Conservation (phyloP, 352 stramenopile species). For the Phytophthora brassicae region DNA sequence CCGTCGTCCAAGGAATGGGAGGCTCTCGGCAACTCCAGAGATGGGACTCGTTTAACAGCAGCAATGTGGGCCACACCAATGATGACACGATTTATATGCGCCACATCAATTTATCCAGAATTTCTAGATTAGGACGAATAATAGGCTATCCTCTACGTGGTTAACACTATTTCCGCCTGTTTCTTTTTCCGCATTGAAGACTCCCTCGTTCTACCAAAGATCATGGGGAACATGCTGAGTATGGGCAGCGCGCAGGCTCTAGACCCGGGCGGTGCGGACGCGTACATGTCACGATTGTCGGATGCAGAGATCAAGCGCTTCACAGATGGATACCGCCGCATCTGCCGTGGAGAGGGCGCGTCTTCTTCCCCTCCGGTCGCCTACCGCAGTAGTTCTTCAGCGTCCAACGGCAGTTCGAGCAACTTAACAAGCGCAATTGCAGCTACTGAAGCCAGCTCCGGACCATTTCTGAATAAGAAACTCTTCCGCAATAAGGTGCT, state of each 20-base stretch:
- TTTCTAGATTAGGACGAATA: not conserved
- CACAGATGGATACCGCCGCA: constrained; percentile 70
- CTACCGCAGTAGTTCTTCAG: constrained; percentile 17
- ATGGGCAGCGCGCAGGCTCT: constrained; percentile 40
- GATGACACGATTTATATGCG: no score
- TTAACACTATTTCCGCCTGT: not conserved
- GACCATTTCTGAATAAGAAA: constrained; percentile 57
- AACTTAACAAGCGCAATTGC: constrained; percentile 9
- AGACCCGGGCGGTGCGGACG: constrained; percentile 23
- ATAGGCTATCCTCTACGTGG: not conserved
- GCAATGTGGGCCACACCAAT: not conserved
- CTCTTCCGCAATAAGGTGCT: constrained; percentile 83
- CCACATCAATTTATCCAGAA: no score
- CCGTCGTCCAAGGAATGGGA: constrained; percentile 21
- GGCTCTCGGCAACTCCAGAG: constrained; percentile 5
- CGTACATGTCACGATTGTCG: constrained; percentile 64
- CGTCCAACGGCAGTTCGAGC: constrained; percentile 22
- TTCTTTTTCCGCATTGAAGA: constrained; percentile 22
- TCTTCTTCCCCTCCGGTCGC: constrained; percentile 11
- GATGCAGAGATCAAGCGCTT: constrained; percentile 64
- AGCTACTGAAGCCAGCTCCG: constrained; percentile 7
- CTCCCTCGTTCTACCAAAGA: constrained; percentile 20
- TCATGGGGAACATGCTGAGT: constrained; percentile 77
- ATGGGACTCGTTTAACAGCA: not conserved
- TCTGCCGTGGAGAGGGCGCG: constrained; percentile 53